Conservation (phyloP, 2,329 filamentous ascomycete genomes). For the Pseudophaeomoniella oleicola region DNA sequence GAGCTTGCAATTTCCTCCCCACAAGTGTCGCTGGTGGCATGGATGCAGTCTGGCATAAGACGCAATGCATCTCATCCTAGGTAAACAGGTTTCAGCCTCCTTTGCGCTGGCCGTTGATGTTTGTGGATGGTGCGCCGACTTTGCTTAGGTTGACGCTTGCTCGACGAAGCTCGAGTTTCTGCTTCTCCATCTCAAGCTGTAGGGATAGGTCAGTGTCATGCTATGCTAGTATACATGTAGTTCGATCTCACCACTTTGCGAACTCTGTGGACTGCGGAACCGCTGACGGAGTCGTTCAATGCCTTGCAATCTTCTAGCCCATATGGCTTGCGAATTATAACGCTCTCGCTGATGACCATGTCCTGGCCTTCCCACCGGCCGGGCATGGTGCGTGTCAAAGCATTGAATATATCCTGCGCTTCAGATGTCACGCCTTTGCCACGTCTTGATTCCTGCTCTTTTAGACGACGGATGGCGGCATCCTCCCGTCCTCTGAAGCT, state of each 20-base stretch:
- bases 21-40: not conserved
- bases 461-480: slow-evolving; percentile 38
- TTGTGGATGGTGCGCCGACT: not conserved
- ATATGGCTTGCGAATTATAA: slow-evolving; percentile 45
- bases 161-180: slow-evolving; percentile 27
- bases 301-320: slow-evolving; percentile 37
- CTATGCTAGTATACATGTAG: slow-evolving; percentile 1
- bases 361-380: slow-evolving; percentile 43
- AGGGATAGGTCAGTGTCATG: slow-evolving; percentile 1
- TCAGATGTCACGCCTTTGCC: slow-evolving; percentile 47
- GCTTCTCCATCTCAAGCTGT: slow-evolving; percentile 32
- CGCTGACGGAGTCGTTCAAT: slow-evolving; percentile 16
- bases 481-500: slow-evolving; percentile 41
- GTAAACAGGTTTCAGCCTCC: too few species aligned
- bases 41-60: too few species aligned
- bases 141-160: not conserved
- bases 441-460: slow-evolving; percentile 41
- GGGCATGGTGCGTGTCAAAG: slow-evolving; percentile 44
- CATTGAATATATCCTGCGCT: slow-evolving; percentile 50
- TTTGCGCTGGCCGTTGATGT: not conserved
- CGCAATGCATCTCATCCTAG: too few species aligned
- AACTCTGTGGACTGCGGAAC: slow-evolving; percentile 26
- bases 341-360: slow-evolving; percentile 47
- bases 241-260: slow-evolving; percentile 27
- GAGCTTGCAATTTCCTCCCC: not conserved